phyloP scores from a whole-genome alignment of 2,329 filamentous ascomycete species.

The Tolypocladium cylindrosporum region DNA sequence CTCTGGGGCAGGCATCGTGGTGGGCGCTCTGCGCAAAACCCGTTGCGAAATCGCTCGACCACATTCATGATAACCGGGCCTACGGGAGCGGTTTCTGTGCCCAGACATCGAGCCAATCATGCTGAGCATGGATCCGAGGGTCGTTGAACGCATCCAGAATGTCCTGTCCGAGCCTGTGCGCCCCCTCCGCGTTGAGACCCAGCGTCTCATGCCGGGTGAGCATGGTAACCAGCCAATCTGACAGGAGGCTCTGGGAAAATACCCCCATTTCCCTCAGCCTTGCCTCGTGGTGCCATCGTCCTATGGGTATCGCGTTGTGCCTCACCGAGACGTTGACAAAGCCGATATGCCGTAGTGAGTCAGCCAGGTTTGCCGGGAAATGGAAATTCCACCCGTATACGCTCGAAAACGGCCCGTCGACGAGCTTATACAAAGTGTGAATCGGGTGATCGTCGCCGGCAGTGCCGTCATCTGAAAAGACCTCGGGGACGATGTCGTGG shows the following conservation, averaged over 20 bases:
- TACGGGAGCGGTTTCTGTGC: constrained; percentile 22
- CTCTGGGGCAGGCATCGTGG: not conserved
- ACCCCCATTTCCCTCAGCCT: constrained; percentile 26
- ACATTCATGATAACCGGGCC: not conserved
- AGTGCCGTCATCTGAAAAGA: constrained; percentile 22
- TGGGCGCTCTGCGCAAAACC: not conserved
- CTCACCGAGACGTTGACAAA: constrained; percentile 22
- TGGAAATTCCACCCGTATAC: constrained; percentile 25
- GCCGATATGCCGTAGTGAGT: constrained; percentile 19
- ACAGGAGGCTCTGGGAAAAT: constrained; percentile 23
- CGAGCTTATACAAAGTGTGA: constrained; percentile 20
- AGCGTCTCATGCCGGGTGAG: constrained; percentile 21
- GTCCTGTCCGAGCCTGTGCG: constrained; percentile 18
- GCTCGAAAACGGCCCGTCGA: constrained; percentile 19
- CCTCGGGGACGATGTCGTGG: constrained; percentile 22
- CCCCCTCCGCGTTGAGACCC: constrained; percentile 23
- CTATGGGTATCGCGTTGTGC: constrained; percentile 21
- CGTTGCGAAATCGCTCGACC: not conserved
- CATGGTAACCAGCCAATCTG: constrained; percentile 24
- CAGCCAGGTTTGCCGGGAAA: constrained; percentile 16
- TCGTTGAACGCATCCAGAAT: constrained; percentile 22
- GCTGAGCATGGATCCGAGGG: constrained; percentile 19
- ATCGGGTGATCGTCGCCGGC: constrained; percentile 18
- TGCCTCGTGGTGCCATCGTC: constrained; percentile 25
- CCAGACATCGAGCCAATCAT: constrained; percentile 27